Evolutionary conservation across 169 alveolate genomes (phyloP), one percentile per base, ranked within the genome.

Genomic region (Eimeria praecox): DNA sequence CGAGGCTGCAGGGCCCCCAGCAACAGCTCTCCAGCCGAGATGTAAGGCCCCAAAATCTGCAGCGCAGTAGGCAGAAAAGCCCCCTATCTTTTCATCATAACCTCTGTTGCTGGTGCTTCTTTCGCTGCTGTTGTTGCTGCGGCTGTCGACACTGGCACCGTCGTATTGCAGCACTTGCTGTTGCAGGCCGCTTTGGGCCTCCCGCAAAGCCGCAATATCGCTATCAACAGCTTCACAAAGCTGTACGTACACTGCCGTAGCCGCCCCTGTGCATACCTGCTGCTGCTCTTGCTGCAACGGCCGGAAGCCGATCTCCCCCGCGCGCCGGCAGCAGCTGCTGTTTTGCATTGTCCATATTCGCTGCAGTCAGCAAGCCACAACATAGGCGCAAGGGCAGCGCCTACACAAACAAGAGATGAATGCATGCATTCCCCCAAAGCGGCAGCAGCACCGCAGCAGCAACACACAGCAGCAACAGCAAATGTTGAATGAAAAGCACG

Each of bases 41-140:
- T 44, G 52, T 9, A 56, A n/a, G 27, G 66, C 71, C 10, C 42
- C 92, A 14, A 85, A 85, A 56, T 85, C 92, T 52, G 92, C 92
- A n/a, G 92, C 92, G 24, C 56, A 85, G 78, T 85, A 85, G 49
- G 92, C 92, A 56, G 92, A 77, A 54, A 85, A 85, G 27, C 92
- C 92, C 73, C 46, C 49, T 46, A 82, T 8, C 27, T 73, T 8
- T 10, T 73, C 56, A 4, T 22, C 52, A n/a, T 14, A 42, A 3
- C 33, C 30, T 73, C 56, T 73, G 85, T 54, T 73, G 85, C 54
- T 73, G 85, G 33, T 73, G 85, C 78, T 54, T 73, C 46, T 83
- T 73, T 49, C 52, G 73, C 71, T 82, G 64, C 89, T 78, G 66
- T 59, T 52, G 54, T 27, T 49, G 92, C 54, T 80, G 92, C 92